Conservation (phyloP, 306 rosid genomes). For the Corylus heterophylla region DNA sequence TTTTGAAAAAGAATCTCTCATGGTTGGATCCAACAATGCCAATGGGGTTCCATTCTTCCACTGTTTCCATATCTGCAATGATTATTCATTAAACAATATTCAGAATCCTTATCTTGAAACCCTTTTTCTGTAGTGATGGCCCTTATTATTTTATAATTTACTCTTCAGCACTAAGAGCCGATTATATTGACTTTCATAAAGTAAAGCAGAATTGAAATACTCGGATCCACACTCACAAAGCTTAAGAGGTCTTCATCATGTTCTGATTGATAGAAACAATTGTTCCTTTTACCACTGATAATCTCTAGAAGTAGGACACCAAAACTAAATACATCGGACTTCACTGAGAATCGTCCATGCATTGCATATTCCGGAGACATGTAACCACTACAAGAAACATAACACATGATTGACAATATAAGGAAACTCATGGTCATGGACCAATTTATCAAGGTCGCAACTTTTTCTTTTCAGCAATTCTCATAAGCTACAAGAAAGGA, state of each 20-base stretch:
- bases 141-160: too few relatives aligned
- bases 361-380: slow-evolving; percentile 57
- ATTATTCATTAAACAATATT: neutral
- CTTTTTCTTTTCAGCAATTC: neutral
- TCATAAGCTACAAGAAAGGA: neutral
- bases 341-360: slow-evolving; percentile 37
- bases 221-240: neutral
- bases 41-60: slow-evolving; percentile 41
- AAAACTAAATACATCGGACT: slow-evolving; percentile 55
- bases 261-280: neutral
- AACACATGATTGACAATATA: too few relatives aligned
- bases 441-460: neutral
- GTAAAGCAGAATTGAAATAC: neutral
- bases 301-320: slow-evolving; percentile 52
- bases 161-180: neutral
- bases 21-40: slow-evolving; percentile 26
- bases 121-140: neutral
- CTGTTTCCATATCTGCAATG: slow-evolving; percentile 48
- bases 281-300: slow-evolving; percentile 33
- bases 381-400: slow-evolving; percentile 41
- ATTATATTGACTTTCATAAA: neutral
- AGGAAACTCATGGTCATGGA: neutral
- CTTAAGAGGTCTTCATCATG: slow-evolving; percentile 5
- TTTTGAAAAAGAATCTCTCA: neutral
- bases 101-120: neutral